phyloP scores from a whole-genome alignment of 108 stramenopile genomes.

The Cylindrotheca closterium region DNA sequence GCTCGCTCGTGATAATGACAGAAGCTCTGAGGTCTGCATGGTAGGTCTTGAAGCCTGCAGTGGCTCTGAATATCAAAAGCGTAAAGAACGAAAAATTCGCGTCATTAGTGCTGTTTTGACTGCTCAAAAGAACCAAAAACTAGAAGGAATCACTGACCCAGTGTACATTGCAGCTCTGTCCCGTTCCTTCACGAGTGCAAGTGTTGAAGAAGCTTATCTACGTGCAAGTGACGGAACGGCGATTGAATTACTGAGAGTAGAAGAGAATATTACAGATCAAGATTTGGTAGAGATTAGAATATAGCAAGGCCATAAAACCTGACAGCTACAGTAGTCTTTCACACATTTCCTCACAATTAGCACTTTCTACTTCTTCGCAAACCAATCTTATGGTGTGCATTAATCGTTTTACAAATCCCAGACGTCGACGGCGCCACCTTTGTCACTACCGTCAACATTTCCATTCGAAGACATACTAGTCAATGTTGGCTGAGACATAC shows the following conservation, averaged over 20 bases:
- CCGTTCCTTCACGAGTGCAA: neutral
- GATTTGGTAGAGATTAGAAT: neutral
- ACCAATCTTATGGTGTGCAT: neutral
- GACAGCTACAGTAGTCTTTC: neutral
- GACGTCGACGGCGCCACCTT: conserved; percentile 57
- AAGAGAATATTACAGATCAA: neutral
- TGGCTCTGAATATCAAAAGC: neutral
- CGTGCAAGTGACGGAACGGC: neutral
- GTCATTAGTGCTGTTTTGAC: conserved; percentile 4
- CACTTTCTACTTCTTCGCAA: neutral
- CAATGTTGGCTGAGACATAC: conserved; percentile 50
- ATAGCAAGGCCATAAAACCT: neutral
- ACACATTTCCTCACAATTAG: no score
- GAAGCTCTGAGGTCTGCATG: conserved; percentile 16
- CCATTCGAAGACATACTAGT: conserved; percentile 44
- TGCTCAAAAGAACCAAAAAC: conserved; percentile 14
- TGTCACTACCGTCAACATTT: conserved; percentile 35
- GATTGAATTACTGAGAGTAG: neutral
- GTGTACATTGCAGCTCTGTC: conserved; percentile 18
- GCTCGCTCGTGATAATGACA: no score
- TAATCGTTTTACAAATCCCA: conserved; percentile 59
- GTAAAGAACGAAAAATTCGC: neutral
- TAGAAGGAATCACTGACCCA: conserved; percentile 10
- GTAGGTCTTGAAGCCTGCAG: conserved; percentile 7
- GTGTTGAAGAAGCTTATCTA: neutral